Base-by-base conservation (phyloP, 192 early-diverging fungal genomes). In the Thamnidium elegans region DNA sequence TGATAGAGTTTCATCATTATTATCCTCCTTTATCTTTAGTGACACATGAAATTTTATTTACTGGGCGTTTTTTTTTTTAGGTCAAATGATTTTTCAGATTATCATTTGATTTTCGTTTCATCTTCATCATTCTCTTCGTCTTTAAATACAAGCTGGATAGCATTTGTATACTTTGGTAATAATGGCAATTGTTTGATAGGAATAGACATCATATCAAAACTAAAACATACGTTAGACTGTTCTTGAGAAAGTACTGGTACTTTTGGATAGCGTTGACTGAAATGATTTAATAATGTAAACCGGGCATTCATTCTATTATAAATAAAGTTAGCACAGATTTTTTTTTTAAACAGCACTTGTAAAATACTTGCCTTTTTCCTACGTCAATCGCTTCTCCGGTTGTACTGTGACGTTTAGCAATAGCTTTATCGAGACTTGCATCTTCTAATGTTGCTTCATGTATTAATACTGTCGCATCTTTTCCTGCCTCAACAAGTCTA, bases 211-310 rank as follows among this genome's bases (percentile, higher is more conserved):
- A 90, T 71, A 71, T 93, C 92, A 78, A 93, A 91, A 39, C 89
- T 87, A 31, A 92, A 80, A 15, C 85, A 89, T 32, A 90, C 76
- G 10, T 67, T 58, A 19, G 65, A 69, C 17, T 78, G 74, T 30
- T 72, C 72, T 50, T 79, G 63, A n/a, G 65, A 54, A 11, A 89
- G 81, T 23, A 66, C 51, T 0, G 90, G 92, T n/a, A 92, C 76
- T 72, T 91, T 94, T 3, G 92, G 89, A 72, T 96, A 99, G 13
- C 97, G 84, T 74, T 97, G 95, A 67, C 92, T 95, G 73, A 99
- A 99, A 66, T 99, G 97, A 32, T 94, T 99, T 45, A 99, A 75
- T 32, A 99, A 69, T 15, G 92, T 81, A 61, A 86, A 86, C 52
- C 87, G 80, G 20, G 94, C 93, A 4, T 87, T 83, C 94, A 97